A percentile compares a stretch with the other conserved stretches of the same genome.
These are phyloP conservation scores for Geotrichum siamense DNA, from an alignment of 1,139 yeast genomes.

Conservation along the genomic window DNA sequence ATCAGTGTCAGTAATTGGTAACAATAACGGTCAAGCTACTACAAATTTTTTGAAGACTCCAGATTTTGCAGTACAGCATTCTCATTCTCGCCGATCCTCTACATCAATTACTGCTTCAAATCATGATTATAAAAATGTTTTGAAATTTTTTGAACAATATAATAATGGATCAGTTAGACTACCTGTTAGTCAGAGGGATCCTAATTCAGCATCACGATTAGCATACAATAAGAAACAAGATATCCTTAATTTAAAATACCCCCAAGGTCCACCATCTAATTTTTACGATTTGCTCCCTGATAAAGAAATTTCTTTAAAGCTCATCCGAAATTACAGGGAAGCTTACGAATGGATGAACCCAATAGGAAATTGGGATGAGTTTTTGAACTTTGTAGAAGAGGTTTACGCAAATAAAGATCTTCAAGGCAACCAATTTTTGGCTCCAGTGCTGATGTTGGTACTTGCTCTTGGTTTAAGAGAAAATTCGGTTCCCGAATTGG, in stretches of 20 bases:
- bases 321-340: constrained; percentile 17
- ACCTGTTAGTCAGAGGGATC: constrained; percentile 10
- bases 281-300: constrained; percentile 7
- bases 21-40: neutral
- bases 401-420: constrained; percentile 18
- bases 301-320: constrained; percentile 13
- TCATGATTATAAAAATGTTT: constrained; percentile 8
- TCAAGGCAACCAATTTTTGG: constrained; percentile 20
- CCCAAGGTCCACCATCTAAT: constrained; percentile 3
- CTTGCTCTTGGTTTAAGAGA: constrained; percentile 27
- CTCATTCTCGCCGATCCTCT: constrained; percentile 7
- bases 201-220: neutral
- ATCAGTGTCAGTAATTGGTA: neutral
- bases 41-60: constrained; percentile 6
- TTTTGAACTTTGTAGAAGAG: constrained; percentile 18
- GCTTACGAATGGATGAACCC: constrained; percentile 25
- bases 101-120: neutral
- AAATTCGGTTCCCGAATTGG: constrained; percentile 10
- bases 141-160: constrained; percentile 2
- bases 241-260: neutral
- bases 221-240: neutral
- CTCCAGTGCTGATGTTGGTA: constrained; percentile 23
- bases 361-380: constrained; percentile 24
- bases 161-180: constrained; percentile 6
- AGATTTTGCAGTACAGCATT: constrained; percentile 9